Percentiles rank a stretch among this genome's conserved stretches.
Evolutionary conservation across 2,329 filamentous ascomycete genomes (phyloP).

Genomic region (Calonectria pseudoreteaudii): DNA sequence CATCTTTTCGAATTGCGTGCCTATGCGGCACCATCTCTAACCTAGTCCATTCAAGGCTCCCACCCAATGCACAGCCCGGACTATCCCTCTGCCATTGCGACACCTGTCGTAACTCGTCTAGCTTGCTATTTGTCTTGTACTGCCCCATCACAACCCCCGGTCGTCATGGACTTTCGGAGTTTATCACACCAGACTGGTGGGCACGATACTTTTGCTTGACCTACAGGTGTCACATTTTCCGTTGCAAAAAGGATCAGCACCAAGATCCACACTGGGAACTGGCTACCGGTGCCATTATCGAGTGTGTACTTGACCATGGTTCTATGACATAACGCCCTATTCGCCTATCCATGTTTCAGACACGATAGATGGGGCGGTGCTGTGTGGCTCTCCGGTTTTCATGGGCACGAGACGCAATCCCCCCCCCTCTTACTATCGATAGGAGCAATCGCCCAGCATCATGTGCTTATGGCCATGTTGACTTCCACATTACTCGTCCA

Average conservation of each 20-base stretch:
- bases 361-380: constrained; percentile 53
- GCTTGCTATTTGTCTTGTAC: constrained; percentile 54
- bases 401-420: background rate
- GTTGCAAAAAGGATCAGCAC: constrained; percentile 10
- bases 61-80: background rate
- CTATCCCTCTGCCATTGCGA: constrained; percentile 49
- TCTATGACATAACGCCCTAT: background rate
- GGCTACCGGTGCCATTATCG: constrained; percentile 51
- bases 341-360: constrained; percentile 42
- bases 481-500: constrained; percentile 69
- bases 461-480: constrained; percentile 56
- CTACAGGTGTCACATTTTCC: constrained; percentile 58
- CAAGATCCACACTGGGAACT: constrained; percentile 45
- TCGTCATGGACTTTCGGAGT: constrained; percentile 26
- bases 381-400: constrained; percentile 39
- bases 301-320: constrained; percentile 9
- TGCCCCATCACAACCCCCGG: constrained; percentile 40
- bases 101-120: constrained; percentile 47
- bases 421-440: background rate
- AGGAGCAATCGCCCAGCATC: constrained; percentile 35
- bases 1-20: constrained; percentile 23
- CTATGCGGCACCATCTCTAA: constrained; percentile 22
- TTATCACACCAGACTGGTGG: constrained; percentile 6
- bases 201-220: constrained; percentile 53
- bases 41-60: background rate